Conservation (phyloP, 1,284 basidiomycete genomes). For the Ceraceosorus guamensis region DNA sequence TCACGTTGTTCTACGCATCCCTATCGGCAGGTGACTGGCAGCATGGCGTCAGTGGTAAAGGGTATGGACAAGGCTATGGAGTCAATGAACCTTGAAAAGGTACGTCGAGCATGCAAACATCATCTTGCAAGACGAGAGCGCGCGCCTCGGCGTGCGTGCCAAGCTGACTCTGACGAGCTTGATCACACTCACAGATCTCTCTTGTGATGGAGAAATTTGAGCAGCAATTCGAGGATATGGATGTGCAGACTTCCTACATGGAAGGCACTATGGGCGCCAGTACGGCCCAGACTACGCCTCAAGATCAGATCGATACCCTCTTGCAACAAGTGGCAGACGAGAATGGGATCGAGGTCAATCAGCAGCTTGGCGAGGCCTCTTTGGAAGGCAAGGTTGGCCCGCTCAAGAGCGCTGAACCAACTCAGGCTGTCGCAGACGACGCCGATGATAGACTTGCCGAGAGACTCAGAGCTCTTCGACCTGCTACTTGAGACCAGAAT, state of each 20-base stretch:
- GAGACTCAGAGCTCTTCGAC: conserved; percentile 46
- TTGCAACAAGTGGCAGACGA: conserved; percentile 94
- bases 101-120: conserved; percentile 50
- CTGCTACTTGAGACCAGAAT: conserved; percentile 25
- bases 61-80: conserved; percentile 99
- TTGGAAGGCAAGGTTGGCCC: conserved; percentile 50
- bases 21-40: conserved; percentile 60
- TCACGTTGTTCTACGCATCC: background rate
- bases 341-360: conserved; percentile 89
- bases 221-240: conserved; percentile 87
- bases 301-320: conserved; percentile 90
- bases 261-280: conserved; percentile 91
- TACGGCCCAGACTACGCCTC: conserved; percentile 84
- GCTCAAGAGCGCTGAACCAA: conserved; percentile 52
- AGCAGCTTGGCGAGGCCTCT: conserved; percentile 71
- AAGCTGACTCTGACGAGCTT: background rate
- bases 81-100: conserved; percentile 94
- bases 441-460: conserved; percentile 76
- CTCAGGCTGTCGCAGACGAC: conserved; percentile 50
- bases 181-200: conserved; percentile 64
- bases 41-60: conserved; percentile 90
- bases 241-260: conserved; percentile 97
- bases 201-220: conserved; percentile 99
- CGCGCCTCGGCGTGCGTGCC: no score
- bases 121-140: background rate